Evolutionary conservation across 345 rosid species (phyloP).

Genomic region (Eucalyptus sp.): DNA sequence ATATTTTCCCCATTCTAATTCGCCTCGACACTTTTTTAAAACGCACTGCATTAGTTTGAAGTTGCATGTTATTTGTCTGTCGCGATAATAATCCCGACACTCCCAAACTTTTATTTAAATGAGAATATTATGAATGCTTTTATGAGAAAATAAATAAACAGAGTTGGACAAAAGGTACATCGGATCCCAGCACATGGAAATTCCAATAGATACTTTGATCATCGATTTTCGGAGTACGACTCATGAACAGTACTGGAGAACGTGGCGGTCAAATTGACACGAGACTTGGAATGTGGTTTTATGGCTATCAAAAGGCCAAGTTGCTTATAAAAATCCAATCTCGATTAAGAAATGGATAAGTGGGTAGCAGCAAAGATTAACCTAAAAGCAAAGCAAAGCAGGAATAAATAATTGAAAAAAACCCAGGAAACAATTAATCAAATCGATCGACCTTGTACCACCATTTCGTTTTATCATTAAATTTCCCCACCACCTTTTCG

Average conservation of each 20-base stretch:
- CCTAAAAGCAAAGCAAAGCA: neutral
- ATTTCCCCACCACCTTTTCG: neutral
- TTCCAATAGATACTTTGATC: neutral
- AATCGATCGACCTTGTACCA: neutral
- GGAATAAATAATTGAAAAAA: neutral
- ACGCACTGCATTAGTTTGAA: neutral
- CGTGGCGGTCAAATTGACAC: neutral
- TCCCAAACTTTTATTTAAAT: too few relatives aligned
- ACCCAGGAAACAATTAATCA: neutral
- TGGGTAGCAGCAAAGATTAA: neutral
- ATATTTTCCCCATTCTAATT: neutral
- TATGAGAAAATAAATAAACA: too few relatives aligned
- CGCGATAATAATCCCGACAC: neutral
- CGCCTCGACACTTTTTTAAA: accelerated
- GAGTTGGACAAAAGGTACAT: neutral
- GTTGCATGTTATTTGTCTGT: accelerated
- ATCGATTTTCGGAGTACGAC: neutral
- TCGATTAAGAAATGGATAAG: neutral
- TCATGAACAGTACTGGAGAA: neutral
- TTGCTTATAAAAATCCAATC: neutral
- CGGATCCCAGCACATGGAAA: neutral
- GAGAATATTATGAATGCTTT: too few relatives aligned
- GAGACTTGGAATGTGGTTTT: neutral
- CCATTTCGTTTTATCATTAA: neutral
- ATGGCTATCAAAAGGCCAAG: neutral